Conservation (phyloP, 2,329 filamentous ascomycete species). For the Botryotinia convoluta region DNA sequence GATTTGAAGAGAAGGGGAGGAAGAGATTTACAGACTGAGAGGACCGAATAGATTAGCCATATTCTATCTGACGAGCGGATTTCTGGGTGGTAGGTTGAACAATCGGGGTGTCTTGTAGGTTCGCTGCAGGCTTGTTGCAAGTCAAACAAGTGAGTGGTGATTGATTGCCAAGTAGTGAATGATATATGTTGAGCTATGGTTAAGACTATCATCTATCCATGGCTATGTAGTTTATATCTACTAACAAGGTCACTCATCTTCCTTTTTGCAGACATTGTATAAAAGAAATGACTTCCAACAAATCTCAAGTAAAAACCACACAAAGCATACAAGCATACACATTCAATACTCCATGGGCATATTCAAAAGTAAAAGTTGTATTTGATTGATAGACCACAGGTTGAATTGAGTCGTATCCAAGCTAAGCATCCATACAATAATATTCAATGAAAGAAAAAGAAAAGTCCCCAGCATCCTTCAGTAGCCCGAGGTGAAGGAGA, state of each 20-base stretch:
- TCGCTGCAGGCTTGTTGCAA: neutral
- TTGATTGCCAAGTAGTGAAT: neutral
- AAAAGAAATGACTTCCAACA: neutral
- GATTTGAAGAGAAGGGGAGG: neutral
- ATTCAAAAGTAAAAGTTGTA: neutral
- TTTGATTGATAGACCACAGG: neutral
- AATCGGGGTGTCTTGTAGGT: neutral
- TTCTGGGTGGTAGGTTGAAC: neutral
- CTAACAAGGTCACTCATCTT: too few species aligned
- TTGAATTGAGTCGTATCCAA: constrained; percentile 1
- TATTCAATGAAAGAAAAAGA: neutral
- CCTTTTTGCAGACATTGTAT: neutral
- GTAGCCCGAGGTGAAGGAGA: neutral
- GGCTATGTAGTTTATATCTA: neutral
- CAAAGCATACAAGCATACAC: neutral
- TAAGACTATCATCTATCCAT: neutral
- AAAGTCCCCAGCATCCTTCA: neutral
- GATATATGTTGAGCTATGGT: neutral
- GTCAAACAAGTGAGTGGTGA: neutral
- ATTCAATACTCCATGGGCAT: neutral
- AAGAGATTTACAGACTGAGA: neutral
- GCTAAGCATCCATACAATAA: neutral
- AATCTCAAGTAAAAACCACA: neutral
- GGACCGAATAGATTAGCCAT: neutral
- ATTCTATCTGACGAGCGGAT: neutral